A percentile compares a stretch with the other conserved stretches of the same genome.
These are phyloP conservation scores for Dendryphion nanum DNA, from an alignment of 2,329 filamentous ascomycete genomes.

Conservation along the genomic window DNA sequence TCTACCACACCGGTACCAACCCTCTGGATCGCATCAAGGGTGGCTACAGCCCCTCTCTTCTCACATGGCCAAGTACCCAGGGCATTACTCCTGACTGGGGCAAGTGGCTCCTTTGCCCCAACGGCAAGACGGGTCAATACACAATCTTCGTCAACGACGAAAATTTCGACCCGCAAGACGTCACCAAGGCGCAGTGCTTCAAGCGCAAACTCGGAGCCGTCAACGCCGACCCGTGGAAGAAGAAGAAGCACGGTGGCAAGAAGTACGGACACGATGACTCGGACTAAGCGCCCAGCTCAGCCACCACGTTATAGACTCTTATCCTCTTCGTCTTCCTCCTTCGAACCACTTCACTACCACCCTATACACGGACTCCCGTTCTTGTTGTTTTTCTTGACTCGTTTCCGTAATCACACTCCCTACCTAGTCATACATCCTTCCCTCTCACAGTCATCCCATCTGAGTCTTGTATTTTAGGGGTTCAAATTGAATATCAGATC, in stretches of 20 bases:
- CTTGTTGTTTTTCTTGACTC: too few species aligned
- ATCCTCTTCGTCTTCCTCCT: too few species aligned
- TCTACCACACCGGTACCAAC: slow-evolving; percentile 28
- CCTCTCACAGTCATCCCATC: too few species aligned
- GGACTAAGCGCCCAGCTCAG: too few species aligned
- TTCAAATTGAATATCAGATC: too few species aligned
- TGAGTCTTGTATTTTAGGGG: too few species aligned
- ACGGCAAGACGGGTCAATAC: slow-evolving; percentile 22
- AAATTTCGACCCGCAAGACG: slow-evolving; percentile 20
- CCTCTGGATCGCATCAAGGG: slow-evolving; percentile 17
- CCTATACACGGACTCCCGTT: too few species aligned
- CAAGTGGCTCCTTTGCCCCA: slow-evolving; percentile 18
- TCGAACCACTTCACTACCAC: too few species aligned
- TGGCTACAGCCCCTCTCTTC: slow-evolving; percentile 19
- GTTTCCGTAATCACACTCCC: too few species aligned
- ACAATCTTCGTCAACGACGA: slow-evolving; percentile 25
- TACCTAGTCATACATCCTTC: too few species aligned
- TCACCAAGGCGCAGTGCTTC: slow-evolving; percentile 2
- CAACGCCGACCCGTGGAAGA: slow-evolving; percentile 18
- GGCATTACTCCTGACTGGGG: slow-evolving; percentile 10
- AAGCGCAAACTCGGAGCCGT: slow-evolving; percentile 13
- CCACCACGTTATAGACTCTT: too few species aligned
- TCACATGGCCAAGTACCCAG: slow-evolving; percentile 27
- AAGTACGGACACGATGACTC: too few species aligned
- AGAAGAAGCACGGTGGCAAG: slow-evolving; percentile 5